Evolutionary conservation across 495 filamentous ascomycete genomes (phyloP), one percentile per base, ranked within the genome.

Genomic region (Tuber indicum): DNA sequence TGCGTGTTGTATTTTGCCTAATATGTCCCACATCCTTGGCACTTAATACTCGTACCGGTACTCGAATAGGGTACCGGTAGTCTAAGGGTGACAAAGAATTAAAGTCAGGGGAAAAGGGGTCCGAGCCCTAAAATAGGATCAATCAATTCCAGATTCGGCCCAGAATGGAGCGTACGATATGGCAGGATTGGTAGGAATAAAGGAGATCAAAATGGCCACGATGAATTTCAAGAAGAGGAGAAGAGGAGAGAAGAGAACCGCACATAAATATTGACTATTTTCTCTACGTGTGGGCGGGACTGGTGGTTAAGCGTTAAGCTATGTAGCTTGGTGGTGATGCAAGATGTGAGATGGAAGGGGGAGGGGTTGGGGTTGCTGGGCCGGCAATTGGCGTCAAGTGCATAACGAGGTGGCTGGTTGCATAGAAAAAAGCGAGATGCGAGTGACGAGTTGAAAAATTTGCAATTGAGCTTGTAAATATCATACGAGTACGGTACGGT

Each of bases 321-420:
- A 32, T 32, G 32, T 32, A 32, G 32, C 32, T 32, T 32, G 32
- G 32, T 73, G 32, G 70, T 36, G 39, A 41, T 43, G 52, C 39
- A 41, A 71, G 19, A 45, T 16, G 72, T 26, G 36, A 74, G 39
- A 73, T 62, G 66, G 73, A 72, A 41, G 47, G 42, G 44, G 66
- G 36, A 45, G 1, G 39, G 39, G 39, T 41, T 19, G n/a, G 69
- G 52, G 76, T 62, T 73, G 70, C 21, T 19, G 23, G 19, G 32
- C 66, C 71, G 47, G 71, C 71, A 72, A 72, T 52, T 75, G 49
- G 78, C 71, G 78, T 74, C 73, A 76, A 62, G 73, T 73, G 74
- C 73, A 62, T 74, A 71, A 45, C 32, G 71, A 45, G 42, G 62
- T 16, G 23, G 74, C 47, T 21, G 71, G 74, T 45, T 76, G 58